phyloP scores from a whole-genome alignment of 495 filamentous ascomycete species.

The Hypoxylon cercidicola region DNA sequence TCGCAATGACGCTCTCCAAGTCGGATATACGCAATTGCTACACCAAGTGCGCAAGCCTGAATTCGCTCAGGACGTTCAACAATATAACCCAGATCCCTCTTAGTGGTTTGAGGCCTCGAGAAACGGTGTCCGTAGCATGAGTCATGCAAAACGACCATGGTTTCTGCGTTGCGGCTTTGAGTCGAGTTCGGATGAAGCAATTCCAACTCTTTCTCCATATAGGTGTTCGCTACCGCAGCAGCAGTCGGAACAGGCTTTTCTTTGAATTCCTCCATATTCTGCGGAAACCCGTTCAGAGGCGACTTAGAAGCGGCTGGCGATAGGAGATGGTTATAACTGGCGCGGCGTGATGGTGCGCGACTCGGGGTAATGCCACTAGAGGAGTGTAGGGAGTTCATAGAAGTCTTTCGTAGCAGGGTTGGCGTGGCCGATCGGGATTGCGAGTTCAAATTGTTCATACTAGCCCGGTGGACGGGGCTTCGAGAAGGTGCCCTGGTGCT shows the following conservation, averaged over 20 bases:
- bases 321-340: constrained; percentile 60
- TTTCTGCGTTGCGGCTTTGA: constrained; percentile 61
- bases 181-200: constrained; percentile 65
- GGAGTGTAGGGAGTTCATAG: constrained; percentile 65
- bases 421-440: constrained; percentile 62
- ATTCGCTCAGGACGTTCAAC: constrained; percentile 94
- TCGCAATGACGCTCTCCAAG: constrained; percentile 83
- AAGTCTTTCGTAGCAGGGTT: constrained; percentile 61
- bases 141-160: constrained; percentile 87
- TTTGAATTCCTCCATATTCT: constrained; percentile 51
- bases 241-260: constrained; percentile 65
- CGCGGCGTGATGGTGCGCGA: constrained; percentile 56
- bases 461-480: constrained; percentile 62
- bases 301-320: constrained; percentile 52
- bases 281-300: constrained; percentile 41
- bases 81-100: constrained; percentile 72
- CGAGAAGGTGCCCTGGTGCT: constrained; percentile 53
- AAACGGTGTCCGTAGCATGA: constrained; percentile 93
- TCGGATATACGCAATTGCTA: constrained; percentile 88
- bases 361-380: constrained; percentile 53
- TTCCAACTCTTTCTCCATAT: constrained; percentile 76
- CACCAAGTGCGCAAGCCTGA: constrained; percentile 81
- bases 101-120: constrained; percentile 79
- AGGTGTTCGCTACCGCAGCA: constrained; percentile 71
- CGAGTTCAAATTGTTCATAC: constrained; percentile 37